Conservation (phyloP, 2,329 filamentous ascomycete genomes). For the Xylariaceae sp. region DNA sequence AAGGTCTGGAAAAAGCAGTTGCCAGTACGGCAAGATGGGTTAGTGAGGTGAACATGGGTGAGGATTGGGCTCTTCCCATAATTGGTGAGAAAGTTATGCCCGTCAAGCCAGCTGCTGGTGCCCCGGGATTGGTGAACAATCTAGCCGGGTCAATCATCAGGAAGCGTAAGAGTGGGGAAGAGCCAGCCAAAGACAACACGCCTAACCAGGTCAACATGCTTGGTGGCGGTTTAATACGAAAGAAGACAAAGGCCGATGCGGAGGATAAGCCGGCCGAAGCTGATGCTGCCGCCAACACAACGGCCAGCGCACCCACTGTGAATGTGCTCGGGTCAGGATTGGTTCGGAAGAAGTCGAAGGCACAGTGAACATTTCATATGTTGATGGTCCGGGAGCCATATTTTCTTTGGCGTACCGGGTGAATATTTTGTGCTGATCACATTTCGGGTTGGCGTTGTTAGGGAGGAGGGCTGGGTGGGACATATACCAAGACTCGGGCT, state of each 20-base stretch:
- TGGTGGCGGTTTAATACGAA: slow-evolving; percentile 40
- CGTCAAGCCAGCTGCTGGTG: slow-evolving; percentile 10
- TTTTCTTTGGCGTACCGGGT: neutral
- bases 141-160: slow-evolving; percentile 45
- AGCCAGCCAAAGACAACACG: neutral
- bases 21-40: slow-evolving; percentile 66
- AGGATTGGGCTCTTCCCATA: slow-evolving; percentile 48
- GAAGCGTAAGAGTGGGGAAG: slow-evolving; percentile 34
- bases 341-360: slow-evolving; percentile 13
- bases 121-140: slow-evolving; percentile 38
- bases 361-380: neutral
- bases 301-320: neutral
- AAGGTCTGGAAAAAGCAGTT: slow-evolving; percentile 55
- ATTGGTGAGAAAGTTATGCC: slow-evolving; percentile 38
- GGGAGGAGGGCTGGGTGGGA: neutral
- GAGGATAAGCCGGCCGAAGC: neutral
- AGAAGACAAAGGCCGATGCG: slow-evolving; percentile 43
- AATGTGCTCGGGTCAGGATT: slow-evolving; percentile 15
- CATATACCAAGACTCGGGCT: slow-evolving; percentile 1
- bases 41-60: slow-evolving; percentile 55
- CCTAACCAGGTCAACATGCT: slow-evolving; percentile 32
- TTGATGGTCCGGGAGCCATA: neutral
- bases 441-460: neutral
- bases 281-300: neutral
- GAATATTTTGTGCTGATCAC: neutral